phyloP scores from a whole-genome alignment of 2,329 filamentous ascomycete species.

The Fusarium buharicum region DNA sequence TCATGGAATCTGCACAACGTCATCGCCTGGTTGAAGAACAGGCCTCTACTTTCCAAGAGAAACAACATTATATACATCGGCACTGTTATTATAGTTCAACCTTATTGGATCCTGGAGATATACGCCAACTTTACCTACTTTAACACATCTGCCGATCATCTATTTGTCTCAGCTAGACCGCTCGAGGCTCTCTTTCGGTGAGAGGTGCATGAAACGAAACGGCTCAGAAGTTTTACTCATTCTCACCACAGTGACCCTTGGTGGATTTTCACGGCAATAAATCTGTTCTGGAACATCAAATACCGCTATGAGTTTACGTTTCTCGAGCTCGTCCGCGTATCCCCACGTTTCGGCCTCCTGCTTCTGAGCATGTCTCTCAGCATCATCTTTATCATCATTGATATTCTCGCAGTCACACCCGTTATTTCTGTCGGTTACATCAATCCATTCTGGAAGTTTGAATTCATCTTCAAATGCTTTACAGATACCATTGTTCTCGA shows the following conservation, averaged over 20 bases:
- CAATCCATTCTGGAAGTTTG: conserved; percentile 38
- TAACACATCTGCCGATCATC: conserved; percentile 59
- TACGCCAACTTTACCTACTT: conserved; percentile 74
- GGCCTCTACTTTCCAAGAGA: conserved; percentile 64
- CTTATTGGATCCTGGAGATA: conserved; percentile 73
- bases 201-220: background rate
- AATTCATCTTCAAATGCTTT: conserved; percentile 63
- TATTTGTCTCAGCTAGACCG: conserved; percentile 66
- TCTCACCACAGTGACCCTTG: conserved; percentile 64
- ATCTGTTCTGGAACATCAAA: conserved; percentile 71
- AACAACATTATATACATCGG: conserved; percentile 66
- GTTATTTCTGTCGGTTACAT: conserved; percentile 54
- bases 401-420: conserved; percentile 68
- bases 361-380: conserved; percentile 69
- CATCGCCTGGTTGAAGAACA: conserved; percentile 74
- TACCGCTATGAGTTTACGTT: conserved; percentile 68
- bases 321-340: conserved; percentile 67
- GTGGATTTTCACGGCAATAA: conserved; percentile 72
- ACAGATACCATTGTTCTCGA: conserved; percentile 74
- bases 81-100: conserved; percentile 67
- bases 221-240: background rate
- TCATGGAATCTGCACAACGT: conserved; percentile 74
- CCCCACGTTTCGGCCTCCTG: conserved; percentile 72
- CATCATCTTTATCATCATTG: conserved; percentile 69
- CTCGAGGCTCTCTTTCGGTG: conserved; percentile 69